phyloP scores from a whole-genome alignment of 495 filamentous ascomycete genomes.

The Neurospora cerealis region DNA sequence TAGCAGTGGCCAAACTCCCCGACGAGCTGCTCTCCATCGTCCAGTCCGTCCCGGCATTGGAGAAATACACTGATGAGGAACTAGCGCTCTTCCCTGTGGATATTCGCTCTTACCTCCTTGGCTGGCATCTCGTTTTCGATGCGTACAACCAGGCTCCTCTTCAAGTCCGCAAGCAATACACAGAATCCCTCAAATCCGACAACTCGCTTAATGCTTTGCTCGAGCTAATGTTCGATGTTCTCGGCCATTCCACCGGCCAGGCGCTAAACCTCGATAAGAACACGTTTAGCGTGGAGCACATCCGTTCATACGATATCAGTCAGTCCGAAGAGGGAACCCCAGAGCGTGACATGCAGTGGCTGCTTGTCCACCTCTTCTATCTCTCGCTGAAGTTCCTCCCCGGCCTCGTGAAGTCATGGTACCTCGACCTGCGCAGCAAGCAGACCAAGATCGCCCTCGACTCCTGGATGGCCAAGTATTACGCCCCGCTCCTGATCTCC shows the following conservation, averaged over 20 bases:
- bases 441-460: slow-evolving; percentile 66
- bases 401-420: slow-evolving; percentile 78
- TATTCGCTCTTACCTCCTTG: slow-evolving; percentile 69
- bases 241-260: slow-evolving; percentile 59
- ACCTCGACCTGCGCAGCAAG: slow-evolving; percentile 63
- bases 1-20: slow-evolving; percentile 47
- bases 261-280: slow-evolving; percentile 46
- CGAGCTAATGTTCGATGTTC: slow-evolving; percentile 69
- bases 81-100: slow-evolving; percentile 42
- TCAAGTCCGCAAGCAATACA: slow-evolving; percentile 71
- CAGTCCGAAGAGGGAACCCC: slow-evolving; percentile 45
- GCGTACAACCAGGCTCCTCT: slow-evolving; percentile 71
- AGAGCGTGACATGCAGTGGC: slow-evolving; percentile 66
- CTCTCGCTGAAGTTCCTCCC: slow-evolving; percentile 65
- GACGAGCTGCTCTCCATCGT: slow-evolving; percentile 63
- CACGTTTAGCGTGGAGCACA: slow-evolving; percentile 45
- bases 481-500: slow-evolving; percentile 70
- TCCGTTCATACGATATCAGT: slow-evolving; percentile 53
- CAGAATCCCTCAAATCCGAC: slow-evolving; percentile 62
- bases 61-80: slow-evolving; percentile 32
- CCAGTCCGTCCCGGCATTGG: slow-evolving; percentile 38
- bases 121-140: slow-evolving; percentile 87
- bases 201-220: slow-evolving; percentile 59
- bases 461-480: slow-evolving; percentile 71
- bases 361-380: slow-evolving; percentile 81